Percentiles rank a stretch among this genome's conserved stretches.
Evolutionary conservation across 2,329 filamentous ascomycete species (phyloP).

Genomic region (Metarhizium brunneum): DNA sequence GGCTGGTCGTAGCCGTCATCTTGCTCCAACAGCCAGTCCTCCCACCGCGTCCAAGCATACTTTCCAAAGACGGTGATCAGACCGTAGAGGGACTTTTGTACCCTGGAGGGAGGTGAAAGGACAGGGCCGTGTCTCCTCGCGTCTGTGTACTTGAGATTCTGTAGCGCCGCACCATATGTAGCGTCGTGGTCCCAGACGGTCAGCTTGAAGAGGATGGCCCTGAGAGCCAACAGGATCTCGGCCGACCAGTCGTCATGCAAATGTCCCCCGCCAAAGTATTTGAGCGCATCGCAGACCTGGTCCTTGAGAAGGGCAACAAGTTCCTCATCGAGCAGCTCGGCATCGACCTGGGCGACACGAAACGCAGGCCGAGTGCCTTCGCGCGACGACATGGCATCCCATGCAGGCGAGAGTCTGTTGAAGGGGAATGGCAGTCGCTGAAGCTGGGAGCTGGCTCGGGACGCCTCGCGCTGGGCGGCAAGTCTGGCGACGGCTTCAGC

Average conservation of each 20-base stretch:
- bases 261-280: constrained; percentile 68
- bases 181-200: constrained; percentile 95
- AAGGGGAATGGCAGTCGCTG: constrained; percentile 54
- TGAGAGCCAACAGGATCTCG: constrained; percentile 71
- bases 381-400: constrained; percentile 63
- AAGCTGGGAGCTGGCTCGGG: constrained; percentile 44
- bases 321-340: constrained; percentile 90
- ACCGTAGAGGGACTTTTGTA: constrained; percentile 80
- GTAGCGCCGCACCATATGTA: constrained; percentile 85
- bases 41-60: constrained; percentile 89
- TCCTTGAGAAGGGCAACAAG: constrained; percentile 74
- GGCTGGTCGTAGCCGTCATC: constrained; percentile 66
- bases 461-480: constrained; percentile 39
- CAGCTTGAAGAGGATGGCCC: constrained; percentile 82
- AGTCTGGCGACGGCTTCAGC: constrained; percentile 50
- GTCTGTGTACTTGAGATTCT: constrained; percentile 86
- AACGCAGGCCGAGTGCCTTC: constrained; percentile 79
- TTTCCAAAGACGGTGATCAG: constrained; percentile 76
- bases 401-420: constrained; percentile 48
- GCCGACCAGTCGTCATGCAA: constrained; percentile 78
- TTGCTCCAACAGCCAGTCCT: constrained; percentile 70
- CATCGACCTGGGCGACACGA: constrained; percentile 91
- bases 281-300: constrained; percentile 80
- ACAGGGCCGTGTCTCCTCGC: constrained; percentile 57
- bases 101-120: constrained; percentile 60